These are phyloP conservation scores for Moniliella sp. DNA, from an alignment of 1,284 basidiomycete species.

Conservation along the genomic window DNA sequence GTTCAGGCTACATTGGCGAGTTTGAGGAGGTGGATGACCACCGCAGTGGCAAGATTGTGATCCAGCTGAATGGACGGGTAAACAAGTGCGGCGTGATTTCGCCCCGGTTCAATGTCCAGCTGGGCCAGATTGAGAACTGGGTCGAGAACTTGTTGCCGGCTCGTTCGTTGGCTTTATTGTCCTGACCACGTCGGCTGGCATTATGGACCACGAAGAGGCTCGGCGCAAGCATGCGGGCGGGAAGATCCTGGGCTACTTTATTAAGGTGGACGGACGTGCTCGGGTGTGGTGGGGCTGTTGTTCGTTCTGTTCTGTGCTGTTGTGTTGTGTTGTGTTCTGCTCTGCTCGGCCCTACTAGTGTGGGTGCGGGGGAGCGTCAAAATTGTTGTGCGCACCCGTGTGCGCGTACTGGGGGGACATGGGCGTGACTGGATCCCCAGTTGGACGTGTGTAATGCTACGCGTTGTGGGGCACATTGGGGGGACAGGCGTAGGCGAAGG, in stretches of 20 bases:
- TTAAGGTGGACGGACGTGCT: no score
- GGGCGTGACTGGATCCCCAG: no score
- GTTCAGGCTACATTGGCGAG: constrained; percentile 96
- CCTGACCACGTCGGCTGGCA: constrained; percentile 87
- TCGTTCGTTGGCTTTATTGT: constrained; percentile 92
- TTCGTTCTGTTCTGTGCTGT: no score
- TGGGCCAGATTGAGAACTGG: constrained; percentile 76
- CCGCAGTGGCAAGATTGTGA: constrained; percentile 87
- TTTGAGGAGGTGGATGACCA: constrained; percentile 99
- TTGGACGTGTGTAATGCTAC: no score
- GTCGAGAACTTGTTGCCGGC: constrained; percentile 34
- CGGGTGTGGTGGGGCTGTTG: no score
- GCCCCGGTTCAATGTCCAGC: constrained; percentile 87
- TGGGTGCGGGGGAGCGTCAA: no score
- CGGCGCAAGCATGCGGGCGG: constrained; percentile 92
- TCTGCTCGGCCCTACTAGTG: no score
- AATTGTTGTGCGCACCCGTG: no score
- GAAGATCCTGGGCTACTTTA: constrained; percentile 42
- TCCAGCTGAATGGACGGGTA: constrained; percentile 85
- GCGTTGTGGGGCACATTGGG: no score
- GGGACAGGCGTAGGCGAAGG: no score
- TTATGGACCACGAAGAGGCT: constrained; percentile 97
- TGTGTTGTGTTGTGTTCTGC: no score
- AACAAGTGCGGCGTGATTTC: constrained; percentile 97
- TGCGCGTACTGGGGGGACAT: no score